phyloP scores from a whole-genome alignment of 2,329 filamentous ascomycete genomes.

The Coniochaeta sp. region DNA sequence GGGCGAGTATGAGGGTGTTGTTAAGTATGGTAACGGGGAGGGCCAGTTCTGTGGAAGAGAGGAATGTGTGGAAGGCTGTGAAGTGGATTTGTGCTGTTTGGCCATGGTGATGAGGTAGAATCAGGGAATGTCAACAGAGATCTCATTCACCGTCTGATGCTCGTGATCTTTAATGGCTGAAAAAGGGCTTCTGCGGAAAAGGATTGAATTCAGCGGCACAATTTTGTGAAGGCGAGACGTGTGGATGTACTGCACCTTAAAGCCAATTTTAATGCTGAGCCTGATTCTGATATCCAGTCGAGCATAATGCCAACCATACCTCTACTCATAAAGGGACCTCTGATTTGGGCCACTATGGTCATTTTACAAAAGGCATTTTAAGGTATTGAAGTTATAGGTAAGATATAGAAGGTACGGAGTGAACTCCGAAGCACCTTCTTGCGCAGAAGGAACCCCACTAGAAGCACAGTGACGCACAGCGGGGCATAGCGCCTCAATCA shows the following conservation, averaged over 20 bases:
- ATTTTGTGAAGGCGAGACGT: too few relatives aligned
- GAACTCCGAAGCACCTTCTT: background rate
- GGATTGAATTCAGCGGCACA: too few relatives aligned
- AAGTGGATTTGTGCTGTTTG: background rate
- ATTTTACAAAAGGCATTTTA: too few relatives aligned
- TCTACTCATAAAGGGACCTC: too few relatives aligned
- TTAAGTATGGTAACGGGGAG: constrained; percentile 41
- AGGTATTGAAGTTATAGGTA: too few relatives aligned
- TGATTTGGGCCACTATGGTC: too few relatives aligned
- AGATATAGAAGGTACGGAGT: background rate
- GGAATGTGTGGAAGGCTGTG: background rate
- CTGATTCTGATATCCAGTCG: background rate
- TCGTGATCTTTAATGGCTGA: background rate
- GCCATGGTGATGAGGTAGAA: background rate
- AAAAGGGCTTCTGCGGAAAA: too few relatives aligned
- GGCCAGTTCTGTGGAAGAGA: constrained; percentile 53
- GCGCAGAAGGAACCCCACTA: background rate
- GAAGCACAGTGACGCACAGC: background rate
- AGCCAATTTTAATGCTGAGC: background rate
- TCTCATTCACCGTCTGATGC: background rate
- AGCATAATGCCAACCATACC: too few relatives aligned
- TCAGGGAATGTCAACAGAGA: background rate
- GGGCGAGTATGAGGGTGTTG: constrained; percentile 37
- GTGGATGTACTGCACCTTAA: background rate
- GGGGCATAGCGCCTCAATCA: background rate